Conservation (phyloP, 352 stramenopile genomes). For the Phytophthora agathidicida region DNA sequence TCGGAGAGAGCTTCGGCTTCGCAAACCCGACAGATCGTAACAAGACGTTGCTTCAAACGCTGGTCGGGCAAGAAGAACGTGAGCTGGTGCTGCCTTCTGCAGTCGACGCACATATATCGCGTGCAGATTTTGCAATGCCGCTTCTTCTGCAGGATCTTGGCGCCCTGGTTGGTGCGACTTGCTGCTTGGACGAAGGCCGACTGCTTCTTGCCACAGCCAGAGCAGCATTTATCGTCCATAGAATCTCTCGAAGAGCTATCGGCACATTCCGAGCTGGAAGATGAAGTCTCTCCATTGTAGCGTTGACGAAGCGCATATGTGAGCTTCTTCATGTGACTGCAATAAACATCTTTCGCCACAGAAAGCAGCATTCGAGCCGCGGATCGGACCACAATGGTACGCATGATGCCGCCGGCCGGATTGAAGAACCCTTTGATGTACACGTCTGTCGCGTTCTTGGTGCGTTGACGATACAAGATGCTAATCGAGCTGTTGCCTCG, state of each 20-base stretch:
- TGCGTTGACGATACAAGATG: slow-evolving; percentile 58
- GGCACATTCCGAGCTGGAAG: slow-evolving; percentile 17
- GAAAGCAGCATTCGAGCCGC: slow-evolving; percentile 41
- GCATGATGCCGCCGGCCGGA: slow-evolving; percentile 40
- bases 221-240: slow-evolving; percentile 25
- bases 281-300: slow-evolving; percentile 14
- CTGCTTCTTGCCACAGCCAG: slow-evolving; percentile 32
- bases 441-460: slow-evolving; percentile 51
- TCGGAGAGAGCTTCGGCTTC: slow-evolving; percentile 22
- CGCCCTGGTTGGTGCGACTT: slow-evolving; percentile 18
- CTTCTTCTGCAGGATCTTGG: slow-evolving; percentile 29
- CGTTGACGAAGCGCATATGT: slow-evolving; percentile 47
- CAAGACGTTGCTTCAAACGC: slow-evolving; percentile 31
- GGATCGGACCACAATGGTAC: slow-evolving; percentile 38
- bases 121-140: slow-evolving; percentile 48
- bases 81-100: slow-evolving; percentile 50
- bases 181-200: slow-evolving; percentile 30
- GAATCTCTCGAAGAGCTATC: slow-evolving; percentile 6
- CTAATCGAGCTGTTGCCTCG: slow-evolving; percentile 66
- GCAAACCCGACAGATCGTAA: slow-evolving; percentile 37
- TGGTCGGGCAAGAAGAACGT: slow-evolving; percentile 30
- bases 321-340: slow-evolving; percentile 71
- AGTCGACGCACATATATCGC: slow-evolving; percentile 51
- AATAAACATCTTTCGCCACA: slow-evolving; percentile 45
- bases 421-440: slow-evolving; percentile 62